Conservation (phyloP, 2,329 filamentous ascomycete species). For the Acrodontium crateriforme region DNA sequence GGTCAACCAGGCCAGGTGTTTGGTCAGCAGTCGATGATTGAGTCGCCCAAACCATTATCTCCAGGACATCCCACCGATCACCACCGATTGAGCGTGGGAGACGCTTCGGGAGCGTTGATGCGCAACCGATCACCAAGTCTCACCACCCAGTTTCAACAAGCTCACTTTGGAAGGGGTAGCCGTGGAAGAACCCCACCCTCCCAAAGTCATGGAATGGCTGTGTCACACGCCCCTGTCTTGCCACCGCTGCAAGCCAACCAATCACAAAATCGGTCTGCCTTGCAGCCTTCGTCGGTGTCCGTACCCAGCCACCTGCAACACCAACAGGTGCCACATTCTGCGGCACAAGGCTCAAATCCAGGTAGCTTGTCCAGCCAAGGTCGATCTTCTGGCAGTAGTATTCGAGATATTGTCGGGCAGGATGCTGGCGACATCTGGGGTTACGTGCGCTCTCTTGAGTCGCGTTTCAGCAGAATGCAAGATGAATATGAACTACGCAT, state of each 20-base stretch:
- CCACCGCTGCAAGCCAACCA: slow-evolving; percentile 24
- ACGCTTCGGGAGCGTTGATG: slow-evolving; percentile 23
- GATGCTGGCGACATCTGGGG: slow-evolving; percentile 47
- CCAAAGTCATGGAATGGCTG: slow-evolving; percentile 24
- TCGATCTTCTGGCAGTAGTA: slow-evolving; percentile 42
- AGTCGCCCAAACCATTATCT: slow-evolving; percentile 75
- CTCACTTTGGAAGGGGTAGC: slow-evolving; percentile 46
- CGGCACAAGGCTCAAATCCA: slow-evolving; percentile 29
- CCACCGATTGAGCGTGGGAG: slow-evolving; percentile 39
- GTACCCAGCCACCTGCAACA: slow-evolving; percentile 28
- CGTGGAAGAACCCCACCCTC: slow-evolving; percentile 42
- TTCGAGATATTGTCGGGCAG: slow-evolving; percentile 52
- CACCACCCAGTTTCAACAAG: slow-evolving; percentile 51
- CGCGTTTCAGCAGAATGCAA: slow-evolving; percentile 30
- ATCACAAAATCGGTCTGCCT: slow-evolving; percentile 10
- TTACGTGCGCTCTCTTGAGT: slow-evolving; percentile 59
- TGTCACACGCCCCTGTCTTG: slow-evolving; percentile 21
- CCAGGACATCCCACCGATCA: slow-evolving; percentile 41
- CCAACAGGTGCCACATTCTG: slow-evolving; percentile 14
- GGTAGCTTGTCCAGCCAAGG: slow-evolving; percentile 40
- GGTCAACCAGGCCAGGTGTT: slow-evolving; percentile 44
- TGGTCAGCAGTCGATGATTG: slow-evolving; percentile 56
- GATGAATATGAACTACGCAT: slow-evolving; percentile 36
- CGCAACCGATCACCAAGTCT: slow-evolving; percentile 54
- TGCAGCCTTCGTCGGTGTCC: slow-evolving; percentile 9